Conservation (phyloP, 495 filamentous ascomycete genomes). For the Echria macrotheca region DNA sequence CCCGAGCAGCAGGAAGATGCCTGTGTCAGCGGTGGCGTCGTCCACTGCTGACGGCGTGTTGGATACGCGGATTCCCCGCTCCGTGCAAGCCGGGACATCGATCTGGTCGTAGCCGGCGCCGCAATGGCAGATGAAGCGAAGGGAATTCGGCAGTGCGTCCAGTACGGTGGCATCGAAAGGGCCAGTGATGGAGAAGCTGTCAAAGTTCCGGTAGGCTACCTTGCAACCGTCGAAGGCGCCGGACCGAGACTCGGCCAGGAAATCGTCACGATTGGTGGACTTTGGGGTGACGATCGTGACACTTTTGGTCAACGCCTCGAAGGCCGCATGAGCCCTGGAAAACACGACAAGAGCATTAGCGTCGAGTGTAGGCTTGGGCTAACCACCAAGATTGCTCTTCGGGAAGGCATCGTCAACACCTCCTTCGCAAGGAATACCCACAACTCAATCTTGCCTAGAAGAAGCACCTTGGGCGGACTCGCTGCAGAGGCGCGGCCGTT, state of each 20-base stretch:
- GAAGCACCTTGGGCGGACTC: constrained; percentile 28
- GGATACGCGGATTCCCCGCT: constrained; percentile 60
- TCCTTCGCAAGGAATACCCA: too few relatives aligned
- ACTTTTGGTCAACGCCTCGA: too few relatives aligned
- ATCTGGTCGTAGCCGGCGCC: constrained; percentile 84
- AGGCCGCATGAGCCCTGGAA: too few relatives aligned
- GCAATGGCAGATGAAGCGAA: constrained; percentile 80
- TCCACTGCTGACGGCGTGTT: constrained; percentile 79
- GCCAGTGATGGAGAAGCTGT: constrained; percentile 62
- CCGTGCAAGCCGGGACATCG: constrained; percentile 63
- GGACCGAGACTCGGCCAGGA: constrained; percentile 65
- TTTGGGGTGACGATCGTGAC: constrained; percentile 24
- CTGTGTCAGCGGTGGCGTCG: constrained; percentile 74
- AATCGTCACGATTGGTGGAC: constrained; percentile 37
- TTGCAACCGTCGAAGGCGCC: constrained; percentile 63
- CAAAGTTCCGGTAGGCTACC: constrained; percentile 74
- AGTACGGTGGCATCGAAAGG: constrained; percentile 61
- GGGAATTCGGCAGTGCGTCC: constrained; percentile 54
- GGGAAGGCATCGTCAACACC: too few relatives aligned
- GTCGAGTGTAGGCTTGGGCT: too few relatives aligned
- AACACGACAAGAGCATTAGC: too few relatives aligned
- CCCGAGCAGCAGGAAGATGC: constrained; percentile 72
- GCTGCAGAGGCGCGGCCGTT: too few relatives aligned
- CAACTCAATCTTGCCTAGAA: constrained; percentile 29
- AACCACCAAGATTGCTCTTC: background rate